Evolutionary conservation across 2,329 filamentous ascomycete genomes (phyloP), one percentile per base, ranked within the genome.

Genomic region (Claviceps sorghi): DNA sequence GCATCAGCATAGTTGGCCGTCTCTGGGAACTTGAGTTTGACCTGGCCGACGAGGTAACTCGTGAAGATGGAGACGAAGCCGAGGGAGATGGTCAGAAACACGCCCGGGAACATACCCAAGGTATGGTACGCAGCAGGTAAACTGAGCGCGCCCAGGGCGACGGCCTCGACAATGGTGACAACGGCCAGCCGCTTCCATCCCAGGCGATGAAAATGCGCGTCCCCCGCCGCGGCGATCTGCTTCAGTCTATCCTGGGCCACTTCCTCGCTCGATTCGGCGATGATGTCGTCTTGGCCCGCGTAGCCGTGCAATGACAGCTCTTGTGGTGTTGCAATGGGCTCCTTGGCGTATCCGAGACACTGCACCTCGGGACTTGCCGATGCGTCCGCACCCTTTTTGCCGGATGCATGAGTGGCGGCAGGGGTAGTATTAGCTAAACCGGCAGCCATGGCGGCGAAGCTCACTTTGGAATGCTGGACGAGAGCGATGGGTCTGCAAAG

Each of bases 1-100:
- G 80, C 83, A 59, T 88, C 84, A 21, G 82, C 80, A 62, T 86
- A 85, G 59, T 79, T 80, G 44, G 77, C 74, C 43, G 84, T 71
- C 19, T 76, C 66, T 2, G 80, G 79, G 59, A 49, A 86, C 73
- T 15, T 79, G 67, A 2, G 82, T 64, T 75, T 75, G 57, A 73
- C 69, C 60, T 72, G 65, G 38, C 72, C 72, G 50, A 75, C 69
- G 54, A 74, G 63, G 51, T 73, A 66, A 53, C 67, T 70, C 38
- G 69, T 74, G 62, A 72, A 75, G 54, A 74, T 75, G 54, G 72
- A 72, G 44, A 74, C 54, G 22, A 74, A 59, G 17, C 72, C 72
- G 22, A 71, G 57, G 4, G 59, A 57, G 42, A 69, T 55, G 44
- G 62, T 62, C 32, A 64, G 56, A 41, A 11, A 75, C 59, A 68